phyloP scores from a whole-genome alignment of 1,284 basidiomycete species.

The Psilocybe mexicana region DNA sequence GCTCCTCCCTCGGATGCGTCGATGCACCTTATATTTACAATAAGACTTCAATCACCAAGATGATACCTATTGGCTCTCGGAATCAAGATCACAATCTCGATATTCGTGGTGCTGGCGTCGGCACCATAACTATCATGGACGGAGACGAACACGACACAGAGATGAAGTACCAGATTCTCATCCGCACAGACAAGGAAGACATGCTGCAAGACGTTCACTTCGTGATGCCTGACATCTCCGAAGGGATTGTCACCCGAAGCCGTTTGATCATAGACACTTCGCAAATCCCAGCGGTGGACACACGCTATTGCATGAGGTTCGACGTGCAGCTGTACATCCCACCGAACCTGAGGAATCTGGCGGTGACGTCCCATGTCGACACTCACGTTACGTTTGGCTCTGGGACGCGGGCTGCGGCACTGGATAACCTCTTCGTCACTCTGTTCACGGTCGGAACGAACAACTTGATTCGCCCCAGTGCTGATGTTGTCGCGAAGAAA shows the following conservation, averaged over 20 bases:
- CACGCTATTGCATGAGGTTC: slow-evolving; percentile 49
- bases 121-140: slow-evolving; percentile 50
- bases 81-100: slow-evolving; percentile 45
- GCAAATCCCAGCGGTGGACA: slow-evolving; percentile 23
- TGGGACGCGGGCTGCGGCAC: slow-evolving; percentile 37
- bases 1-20: slow-evolving; percentile 51
- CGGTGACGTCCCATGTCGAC: slow-evolving; percentile 38
- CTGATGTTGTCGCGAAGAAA: slow-evolving; percentile 38
- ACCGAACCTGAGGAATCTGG: slow-evolving; percentile 45
- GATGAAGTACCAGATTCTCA: slow-evolving; percentile 48
- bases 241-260: slow-evolving; percentile 35
- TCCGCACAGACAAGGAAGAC: slow-evolving; percentile 42
- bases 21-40: slow-evolving; percentile 46
- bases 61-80: slow-evolving; percentile 37
- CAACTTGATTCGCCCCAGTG: slow-evolving; percentile 49
- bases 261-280: slow-evolving; percentile 39
- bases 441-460: slow-evolving; percentile 35
- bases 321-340: slow-evolving; percentile 55
- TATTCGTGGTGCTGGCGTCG: slow-evolving; percentile 47
- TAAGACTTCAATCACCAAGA: slow-evolving; percentile 36
- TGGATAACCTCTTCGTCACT: slow-evolving; percentile 48
- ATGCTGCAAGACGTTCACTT: slow-evolving; percentile 41
- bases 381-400: slow-evolving; percentile 53
- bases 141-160: slow-evolving; percentile 40
- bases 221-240: slow-evolving; percentile 30